These are phyloP conservation scores for Spongospora subterranea DNA, from an alignment of 208 protist genomes.

Conservation along the genomic window DNA sequence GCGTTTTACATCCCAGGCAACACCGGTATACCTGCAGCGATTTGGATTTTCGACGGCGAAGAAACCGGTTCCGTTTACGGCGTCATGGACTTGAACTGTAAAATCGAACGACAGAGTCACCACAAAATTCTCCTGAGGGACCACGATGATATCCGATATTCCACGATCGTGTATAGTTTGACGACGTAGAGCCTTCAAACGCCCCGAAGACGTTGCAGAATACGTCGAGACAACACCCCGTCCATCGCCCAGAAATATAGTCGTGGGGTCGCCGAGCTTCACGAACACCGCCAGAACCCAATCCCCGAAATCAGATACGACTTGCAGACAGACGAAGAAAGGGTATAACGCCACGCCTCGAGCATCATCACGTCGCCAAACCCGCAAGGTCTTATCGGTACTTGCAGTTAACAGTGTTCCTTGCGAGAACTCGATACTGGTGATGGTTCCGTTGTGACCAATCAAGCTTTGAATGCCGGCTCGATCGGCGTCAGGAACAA, in stretches of 20 bases:
- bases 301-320: neutral
- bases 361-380: conserved; percentile 44
- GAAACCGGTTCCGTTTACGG: neutral
- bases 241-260: conserved; percentile 61
- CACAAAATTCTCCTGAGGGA: conserved; percentile 55
- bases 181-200: neutral
- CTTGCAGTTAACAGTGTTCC: neutral
- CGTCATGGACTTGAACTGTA: conserved; percentile 51
- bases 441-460: conserved; percentile 61
- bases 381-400: conserved; percentile 54
- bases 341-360: conserved; percentile 60
- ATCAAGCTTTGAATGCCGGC: conserved; percentile 56
- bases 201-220: neutral
- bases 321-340: conserved; percentile 23
- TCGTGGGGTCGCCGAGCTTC: neutral
- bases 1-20: neutral
- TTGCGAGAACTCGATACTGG: neutral
- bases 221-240: conserved; percentile 18
- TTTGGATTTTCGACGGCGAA: conserved; percentile 56
- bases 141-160: conserved; percentile 48
- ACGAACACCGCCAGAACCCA: conserved; percentile 55
- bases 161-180: conserved; percentile 29
- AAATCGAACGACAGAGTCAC: conserved; percentile 57
- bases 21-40: conserved; percentile 9
- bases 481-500: neutral